A percentile compares a stretch with the other conserved stretches of the same genome.
Conservation (phyloP, 2,329 filamentous ascomycete species). For the Aspergillus cejpii region DNA sequence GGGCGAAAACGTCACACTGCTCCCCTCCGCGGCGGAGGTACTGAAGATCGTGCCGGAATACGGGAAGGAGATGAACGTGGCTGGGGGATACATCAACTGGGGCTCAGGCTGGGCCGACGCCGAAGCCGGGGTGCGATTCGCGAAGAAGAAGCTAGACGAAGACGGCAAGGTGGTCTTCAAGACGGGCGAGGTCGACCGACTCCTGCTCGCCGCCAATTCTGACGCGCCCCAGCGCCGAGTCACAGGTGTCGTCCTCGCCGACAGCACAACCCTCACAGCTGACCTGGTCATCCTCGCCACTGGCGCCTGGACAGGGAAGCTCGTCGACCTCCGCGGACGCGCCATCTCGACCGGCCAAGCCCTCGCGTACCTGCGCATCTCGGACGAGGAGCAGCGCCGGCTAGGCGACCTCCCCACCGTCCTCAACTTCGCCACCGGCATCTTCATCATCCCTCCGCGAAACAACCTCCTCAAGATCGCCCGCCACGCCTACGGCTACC, state of each 20-base stretch:
- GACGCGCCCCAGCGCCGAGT: conserved; percentile 15
- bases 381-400: conserved; percentile 59
- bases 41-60: conserved; percentile 32
- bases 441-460: conserved; percentile 52
- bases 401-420: conserved; percentile 62
- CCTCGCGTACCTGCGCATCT: conserved; percentile 70
- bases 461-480: conserved; percentile 60
- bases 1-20: conserved; percentile 29
- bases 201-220: conserved; percentile 23
- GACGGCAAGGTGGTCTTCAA: conserved; percentile 33
- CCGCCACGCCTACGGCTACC: conserved; percentile 63
- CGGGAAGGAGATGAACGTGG: conserved; percentile 29
- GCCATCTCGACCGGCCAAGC: conserved; percentile 76
- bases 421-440: conserved; percentile 44
- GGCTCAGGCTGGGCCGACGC: conserved; percentile 44
- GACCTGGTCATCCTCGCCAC: conserved; percentile 74
- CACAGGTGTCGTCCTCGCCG: conserved; percentile 47
- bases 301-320: conserved; percentile 75
- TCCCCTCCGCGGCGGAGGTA: conserved; percentile 32
- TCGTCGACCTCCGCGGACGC: conserved; percentile 71
- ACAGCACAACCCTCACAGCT: conserved; percentile 50
- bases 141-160: conserved; percentile 32
- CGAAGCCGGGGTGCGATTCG: conserved; percentile 37
- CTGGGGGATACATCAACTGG: conserved; percentile 43
- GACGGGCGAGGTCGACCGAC: conserved; percentile 31